These are phyloP conservation scores for Stagonosporopsis rhizophila DNA, from an alignment of 2,329 filamentous ascomycete genomes.

Conservation along the genomic window DNA sequence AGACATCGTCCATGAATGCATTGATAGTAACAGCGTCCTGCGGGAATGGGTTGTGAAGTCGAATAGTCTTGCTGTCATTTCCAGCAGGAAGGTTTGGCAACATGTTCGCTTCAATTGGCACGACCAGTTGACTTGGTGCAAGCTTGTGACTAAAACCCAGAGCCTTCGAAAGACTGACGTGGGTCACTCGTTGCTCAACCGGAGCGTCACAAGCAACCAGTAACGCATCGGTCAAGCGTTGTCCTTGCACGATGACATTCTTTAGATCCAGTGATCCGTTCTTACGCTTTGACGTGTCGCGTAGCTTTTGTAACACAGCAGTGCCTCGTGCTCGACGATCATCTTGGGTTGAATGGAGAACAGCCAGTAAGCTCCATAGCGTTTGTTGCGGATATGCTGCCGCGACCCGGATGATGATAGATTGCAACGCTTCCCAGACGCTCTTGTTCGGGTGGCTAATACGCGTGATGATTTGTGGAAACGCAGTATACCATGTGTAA, in stretches of 20 bases:
- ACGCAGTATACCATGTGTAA: constrained; percentile 80
- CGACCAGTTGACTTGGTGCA: constrained; percentile 83
- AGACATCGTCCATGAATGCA: constrained; percentile 82
- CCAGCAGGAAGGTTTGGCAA: constrained; percentile 78
- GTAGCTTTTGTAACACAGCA: constrained; percentile 52
- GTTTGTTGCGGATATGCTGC: constrained; percentile 87
- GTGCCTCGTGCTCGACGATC: constrained; percentile 68
- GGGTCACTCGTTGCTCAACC: constrained; percentile 72
- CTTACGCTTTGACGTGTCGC: constrained; percentile 61
- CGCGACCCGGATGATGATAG: constrained; percentile 87
- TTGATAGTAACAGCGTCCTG: constrained; percentile 84
- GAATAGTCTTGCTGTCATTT: constrained; percentile 72
- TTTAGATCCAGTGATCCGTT: constrained; percentile 68
- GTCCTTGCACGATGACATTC: constrained; percentile 75
- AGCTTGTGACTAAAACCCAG: constrained; percentile 84
- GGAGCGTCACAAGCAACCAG: constrained; percentile 81
- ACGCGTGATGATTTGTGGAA: constrained; percentile 94
- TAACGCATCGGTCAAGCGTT: constrained; percentile 83
- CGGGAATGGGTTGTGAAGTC: constrained; percentile 82
- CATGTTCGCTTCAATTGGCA: constrained; percentile 85
- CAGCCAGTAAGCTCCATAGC: constrained; percentile 87
- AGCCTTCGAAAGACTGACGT: constrained; percentile 78
- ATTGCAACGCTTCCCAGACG: constrained; percentile 78
- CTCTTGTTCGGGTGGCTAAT: constrained; percentile 84
- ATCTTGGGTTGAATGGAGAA: constrained; percentile 79